A percentile compares a stretch with the other conserved stretches of the same genome.
phyloP scores from a whole-genome alignment of 129 eudicot genomes.

The Flaveria sonorensis region DNA sequence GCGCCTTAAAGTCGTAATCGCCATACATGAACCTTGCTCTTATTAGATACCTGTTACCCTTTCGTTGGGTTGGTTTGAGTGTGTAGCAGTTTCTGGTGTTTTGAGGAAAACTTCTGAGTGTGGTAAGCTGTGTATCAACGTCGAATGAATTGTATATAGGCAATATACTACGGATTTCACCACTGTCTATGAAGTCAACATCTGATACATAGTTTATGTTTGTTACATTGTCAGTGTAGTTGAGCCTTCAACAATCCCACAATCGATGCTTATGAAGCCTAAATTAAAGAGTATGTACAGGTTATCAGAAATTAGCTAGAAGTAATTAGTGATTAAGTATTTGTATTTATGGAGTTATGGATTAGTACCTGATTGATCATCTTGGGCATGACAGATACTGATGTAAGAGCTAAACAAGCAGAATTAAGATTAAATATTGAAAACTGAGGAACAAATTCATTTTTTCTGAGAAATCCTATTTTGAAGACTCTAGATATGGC shows the following conservation, averaged over 20 bases:
- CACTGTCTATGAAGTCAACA: slow-evolving; percentile 38
- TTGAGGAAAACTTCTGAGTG: slow-evolving; percentile 57
- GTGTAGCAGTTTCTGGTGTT: slow-evolving; percentile 60
- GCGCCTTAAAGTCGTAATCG: slow-evolving; percentile 42
- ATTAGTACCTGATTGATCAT: neutral
- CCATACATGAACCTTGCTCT: slow-evolving; percentile 57
- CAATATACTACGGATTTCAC: slow-evolving; percentile 32
- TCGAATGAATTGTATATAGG: slow-evolving; percentile 19
- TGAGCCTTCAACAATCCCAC: slow-evolving; percentile 42
- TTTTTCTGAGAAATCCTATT: neutral
- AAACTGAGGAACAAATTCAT: neutral
- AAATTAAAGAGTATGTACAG: no score
- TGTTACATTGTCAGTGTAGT: slow-evolving; percentile 34
- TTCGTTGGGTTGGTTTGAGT: slow-evolving; percentile 42
- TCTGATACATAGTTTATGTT: slow-evolving; percentile 43
- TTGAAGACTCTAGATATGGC: neutral
- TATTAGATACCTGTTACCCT: slow-evolving; percentile 41
- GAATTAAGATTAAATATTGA: neutral
- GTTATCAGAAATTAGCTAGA: neutral
- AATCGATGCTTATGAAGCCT: slow-evolving; percentile 70
- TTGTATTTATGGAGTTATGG: neutral
- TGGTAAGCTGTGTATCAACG: slow-evolving; percentile 20
- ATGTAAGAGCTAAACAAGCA: neutral
- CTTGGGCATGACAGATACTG: neutral
- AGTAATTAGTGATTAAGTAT: neutral